Base-by-base conservation (phyloP, 768 basidiomycete species). In the Termitomyces sp. region DNA sequence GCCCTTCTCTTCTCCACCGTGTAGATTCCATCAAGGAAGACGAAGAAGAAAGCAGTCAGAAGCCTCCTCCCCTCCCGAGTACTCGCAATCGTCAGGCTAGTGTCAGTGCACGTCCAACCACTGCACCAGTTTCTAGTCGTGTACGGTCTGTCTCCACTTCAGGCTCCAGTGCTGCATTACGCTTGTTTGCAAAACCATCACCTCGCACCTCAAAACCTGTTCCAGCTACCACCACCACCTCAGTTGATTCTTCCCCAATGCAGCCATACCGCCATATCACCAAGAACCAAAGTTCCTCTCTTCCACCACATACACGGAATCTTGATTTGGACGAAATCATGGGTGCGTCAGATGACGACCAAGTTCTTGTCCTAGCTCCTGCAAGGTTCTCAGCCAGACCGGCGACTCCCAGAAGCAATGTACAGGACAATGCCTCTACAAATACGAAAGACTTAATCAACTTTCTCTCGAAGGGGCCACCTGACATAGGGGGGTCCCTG, bases 311-410 rank as follows among this genome's bases (percentile, higher is more conserved):
- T 20, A 84, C 78, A 6, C 80, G 83, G 36, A 81, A 75, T 2
- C 63, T 91, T 61, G 86, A 91, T 69, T 66, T 91, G 61, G 90
- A 93, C 66, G 88, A 89, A 59, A 69, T 91, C 26, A 85, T 90
- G 86, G 82, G 77, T 43, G 84, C 79, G 26, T 88, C 83, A 7
- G 89, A 88, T 61, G 83, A 83, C 26, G 88, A 89, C 23, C 76
- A 76, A 38, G 67, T 67, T 18, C 61, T 48, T 44, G 8, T 54
- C 1, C 20, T 59, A 23, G 48, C 59, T 33, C 60, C 69, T 23
- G 43, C 64, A 56, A 66, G 64, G 64, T 46, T 63, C 55, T 68
- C 58, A 40, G 43, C 56, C 33, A 67, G 63, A 59, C 60, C 59
- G 59, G 63, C 65, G 23, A 57, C 57, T 38, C 63, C 69, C 62